Evolutionary conservation across 768 basidiomycete genomes (phyloP).

Genomic region (Pisolithus sp.): DNA sequence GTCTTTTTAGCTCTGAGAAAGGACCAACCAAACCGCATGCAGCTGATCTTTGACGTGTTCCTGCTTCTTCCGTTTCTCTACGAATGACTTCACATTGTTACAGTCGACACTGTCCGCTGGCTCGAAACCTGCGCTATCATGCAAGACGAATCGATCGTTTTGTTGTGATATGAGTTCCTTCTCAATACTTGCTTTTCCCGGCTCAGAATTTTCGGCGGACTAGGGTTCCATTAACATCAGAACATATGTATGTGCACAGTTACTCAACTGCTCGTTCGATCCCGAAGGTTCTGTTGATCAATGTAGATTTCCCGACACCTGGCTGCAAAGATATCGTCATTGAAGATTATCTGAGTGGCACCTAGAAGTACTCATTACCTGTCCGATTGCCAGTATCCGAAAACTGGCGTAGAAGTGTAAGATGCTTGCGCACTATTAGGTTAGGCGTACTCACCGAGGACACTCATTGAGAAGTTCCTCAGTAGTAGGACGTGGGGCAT

Average conservation of each 20-base stretch:
- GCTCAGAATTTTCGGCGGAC: background rate
- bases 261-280: constrained; percentile 1
- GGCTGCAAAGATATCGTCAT: background rate
- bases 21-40: background rate
- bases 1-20: no score
- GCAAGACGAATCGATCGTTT: background rate
- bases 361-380: background rate
- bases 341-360: background rate
- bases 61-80: background rate
- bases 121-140: background rate
- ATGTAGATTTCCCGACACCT: constrained; percentile 4
- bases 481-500: background rate
- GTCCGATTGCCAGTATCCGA: constrained; percentile 4
- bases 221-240: background rate
- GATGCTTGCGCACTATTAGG: background rate
- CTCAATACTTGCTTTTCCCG: background rate
- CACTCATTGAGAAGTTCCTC: background rate
- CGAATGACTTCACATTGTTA: background rate
- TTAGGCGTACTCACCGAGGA: background rate
- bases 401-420: background rate
- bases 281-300: constrained; percentile 1
- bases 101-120: background rate
- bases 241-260: background rate
- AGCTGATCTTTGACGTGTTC: background rate
- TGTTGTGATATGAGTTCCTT: background rate